These are phyloP conservation scores for Streptanthus diversifolius DNA, from an alignment of 345 rosid genomes.

Conservation along the genomic window DNA sequence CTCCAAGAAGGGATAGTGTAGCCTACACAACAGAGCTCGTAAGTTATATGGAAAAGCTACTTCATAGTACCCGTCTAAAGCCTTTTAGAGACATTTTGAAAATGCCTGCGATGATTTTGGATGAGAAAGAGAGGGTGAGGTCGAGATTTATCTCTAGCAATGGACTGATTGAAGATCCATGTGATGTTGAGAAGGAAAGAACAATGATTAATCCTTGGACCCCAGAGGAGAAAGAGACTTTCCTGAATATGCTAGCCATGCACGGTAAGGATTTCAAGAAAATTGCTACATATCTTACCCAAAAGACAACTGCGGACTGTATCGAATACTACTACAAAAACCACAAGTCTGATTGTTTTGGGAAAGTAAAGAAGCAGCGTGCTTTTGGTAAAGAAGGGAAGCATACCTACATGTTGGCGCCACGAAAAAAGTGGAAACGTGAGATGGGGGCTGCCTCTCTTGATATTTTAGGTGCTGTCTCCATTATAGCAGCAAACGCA, in stretches of 20 bases:
- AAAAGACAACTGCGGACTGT: conserved; percentile 94
- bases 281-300: conserved; percentile 80
- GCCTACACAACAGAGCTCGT: conserved; percentile 51
- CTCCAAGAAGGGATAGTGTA: conserved; percentile 55
- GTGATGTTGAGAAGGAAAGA: conserved; percentile 82
- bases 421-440: conserved; percentile 66
- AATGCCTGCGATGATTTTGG: conserved; percentile 91
- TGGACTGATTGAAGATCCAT: conserved; percentile 91
- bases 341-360: conserved; percentile 89
- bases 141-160: conserved; percentile 70
- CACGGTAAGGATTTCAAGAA: conserved; percentile 84
- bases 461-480: conserved; percentile 72
- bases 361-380: conserved; percentile 70
- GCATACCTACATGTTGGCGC: conserved; percentile 54
- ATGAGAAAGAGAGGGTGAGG: conserved; percentile 56
- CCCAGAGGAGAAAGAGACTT: conserved; percentile 67
- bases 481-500: conserved; percentile 68
- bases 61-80: conserved; percentile 47
- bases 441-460: conserved; percentile 69
- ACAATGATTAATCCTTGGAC: conserved; percentile 88
- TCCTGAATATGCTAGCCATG: conserved; percentile 63
- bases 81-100: conserved; percentile 55
- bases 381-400: conserved; percentile 53
- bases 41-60: conserved; percentile 53
- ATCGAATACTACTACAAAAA: conserved; percentile 95